These are phyloP conservation scores for Leishmania arabica DNA, from an alignment of 208 protist genomes.

Conservation along the genomic window DNA sequence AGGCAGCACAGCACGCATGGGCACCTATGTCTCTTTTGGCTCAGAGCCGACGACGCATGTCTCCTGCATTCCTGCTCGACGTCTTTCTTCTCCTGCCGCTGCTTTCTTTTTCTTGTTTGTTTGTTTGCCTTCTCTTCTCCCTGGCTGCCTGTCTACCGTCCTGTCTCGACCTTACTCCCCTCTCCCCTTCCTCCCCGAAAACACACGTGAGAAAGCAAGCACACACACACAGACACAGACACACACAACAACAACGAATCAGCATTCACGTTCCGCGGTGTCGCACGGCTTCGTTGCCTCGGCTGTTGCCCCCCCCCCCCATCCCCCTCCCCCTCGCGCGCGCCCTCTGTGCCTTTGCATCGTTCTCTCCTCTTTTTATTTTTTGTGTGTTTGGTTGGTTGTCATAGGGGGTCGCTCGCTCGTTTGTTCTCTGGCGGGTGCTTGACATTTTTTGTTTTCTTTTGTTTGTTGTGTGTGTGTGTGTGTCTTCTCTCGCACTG, in stretches of 20 bases:
- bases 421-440: background rate
- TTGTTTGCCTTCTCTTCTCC: background rate
- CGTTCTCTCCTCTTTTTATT: background rate
- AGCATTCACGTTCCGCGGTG: background rate
- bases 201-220: background rate
- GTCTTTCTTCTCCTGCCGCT: background rate
- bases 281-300: background rate
- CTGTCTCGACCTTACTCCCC: background rate
- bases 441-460: background rate
- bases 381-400: too few species aligned
- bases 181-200: too few species aligned
- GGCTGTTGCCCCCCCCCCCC: background rate
- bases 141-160: background rate
- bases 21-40: background rate
- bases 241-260: background rate
- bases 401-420: background rate
- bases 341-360: background rate
- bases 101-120: background rate
- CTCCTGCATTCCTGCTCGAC: background rate
- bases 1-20: background rate
- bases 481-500: background rate
- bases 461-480: too few species aligned
- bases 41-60: background rate
- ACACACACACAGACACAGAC: too few species aligned
- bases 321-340: background rate